A percentile compares a stretch with the other conserved stretches of the same genome.
Conservation (phyloP, 2,329 filamentous ascomycete genomes). For the Beauveria medogensis region DNA sequence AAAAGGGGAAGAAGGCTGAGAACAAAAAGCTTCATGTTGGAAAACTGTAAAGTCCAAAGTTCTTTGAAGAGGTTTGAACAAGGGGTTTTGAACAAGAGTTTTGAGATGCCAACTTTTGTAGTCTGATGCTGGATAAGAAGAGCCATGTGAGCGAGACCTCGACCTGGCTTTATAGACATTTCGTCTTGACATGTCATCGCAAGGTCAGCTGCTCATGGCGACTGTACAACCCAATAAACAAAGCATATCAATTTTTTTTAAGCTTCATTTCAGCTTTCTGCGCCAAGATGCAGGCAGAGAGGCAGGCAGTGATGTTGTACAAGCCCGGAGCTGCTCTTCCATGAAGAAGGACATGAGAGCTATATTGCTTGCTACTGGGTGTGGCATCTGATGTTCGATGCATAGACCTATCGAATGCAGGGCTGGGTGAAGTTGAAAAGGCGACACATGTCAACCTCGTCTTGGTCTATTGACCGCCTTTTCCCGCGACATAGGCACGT, state of each 20-base stretch:
- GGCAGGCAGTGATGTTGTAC: background rate
- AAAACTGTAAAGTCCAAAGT: background rate
- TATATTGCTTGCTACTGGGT: background rate
- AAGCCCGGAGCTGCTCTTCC: background rate
- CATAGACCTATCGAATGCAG: too few relatives aligned
- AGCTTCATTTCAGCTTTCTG: constrained; percentile 2
- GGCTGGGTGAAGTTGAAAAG: background rate
- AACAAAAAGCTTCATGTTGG: constrained; percentile 4
- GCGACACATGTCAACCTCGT: background rate
- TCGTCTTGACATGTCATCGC: background rate
- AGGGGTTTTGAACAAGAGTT: too few relatives aligned
- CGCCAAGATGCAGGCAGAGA: background rate
- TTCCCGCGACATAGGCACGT: background rate
- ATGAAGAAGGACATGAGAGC: too few relatives aligned
- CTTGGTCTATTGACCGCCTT: background rate
- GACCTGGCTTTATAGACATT: background rate
- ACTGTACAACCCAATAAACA: background rate
- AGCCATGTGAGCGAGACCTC: background rate
- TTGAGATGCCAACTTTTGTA: background rate
- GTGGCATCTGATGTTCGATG: background rate
- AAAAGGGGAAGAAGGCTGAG: background rate
- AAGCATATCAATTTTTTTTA: background rate
- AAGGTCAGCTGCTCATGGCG: background rate
- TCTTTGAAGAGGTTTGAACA: background rate
- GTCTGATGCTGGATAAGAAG: background rate